phyloP scores from a whole-genome alignment of 2,329 filamentous ascomycete species.

The Alternaria arbusti region DNA sequence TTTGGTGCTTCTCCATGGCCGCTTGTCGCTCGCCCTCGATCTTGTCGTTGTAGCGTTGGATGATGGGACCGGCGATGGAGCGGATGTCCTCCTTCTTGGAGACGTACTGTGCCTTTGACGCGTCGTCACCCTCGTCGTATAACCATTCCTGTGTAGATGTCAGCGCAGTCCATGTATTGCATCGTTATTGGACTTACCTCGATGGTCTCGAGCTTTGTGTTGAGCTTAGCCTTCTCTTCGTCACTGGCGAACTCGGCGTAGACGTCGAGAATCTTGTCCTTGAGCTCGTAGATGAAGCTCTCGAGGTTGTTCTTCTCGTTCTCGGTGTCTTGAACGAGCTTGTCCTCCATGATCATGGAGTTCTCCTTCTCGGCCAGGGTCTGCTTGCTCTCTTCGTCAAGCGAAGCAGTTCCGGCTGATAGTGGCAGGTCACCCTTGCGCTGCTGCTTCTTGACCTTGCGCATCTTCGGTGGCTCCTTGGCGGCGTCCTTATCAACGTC shows the following conservation, averaged over 20 bases:
- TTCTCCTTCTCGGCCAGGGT: conserved; percentile 80
- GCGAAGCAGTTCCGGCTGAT: conserved; percentile 78
- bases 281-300: conserved; percentile 94
- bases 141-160: conserved; percentile 79
- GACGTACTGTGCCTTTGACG: conserved; percentile 90
- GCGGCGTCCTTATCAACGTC: conserved; percentile 49
- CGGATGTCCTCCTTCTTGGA: conserved; percentile 97
- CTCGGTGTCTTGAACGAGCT: conserved; percentile 96
- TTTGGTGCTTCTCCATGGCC: conserved; percentile 69
- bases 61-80: conserved; percentile 85
- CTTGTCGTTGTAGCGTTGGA: conserved; percentile 95
- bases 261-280: conserved; percentile 91
- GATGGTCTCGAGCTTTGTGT: conserved; percentile 78
- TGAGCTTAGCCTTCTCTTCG: conserved; percentile 88
- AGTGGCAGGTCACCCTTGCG: conserved; percentile 96
- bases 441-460: conserved; percentile 99
- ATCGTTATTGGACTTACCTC: conserved; percentile 70
- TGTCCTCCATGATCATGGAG: conserved; percentile 96
- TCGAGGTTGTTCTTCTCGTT: conserved; percentile 99
- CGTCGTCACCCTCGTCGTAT: conserved; percentile 95
- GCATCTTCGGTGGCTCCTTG: conserved; percentile 72
- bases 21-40: conserved; percentile 84
- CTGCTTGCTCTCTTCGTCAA: conserved; percentile 73
- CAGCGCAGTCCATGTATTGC: conserved; percentile 3
- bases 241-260: conserved; percentile 89